Evolutionary conservation across 371 early-diverging fungal species (phyloP), one percentile per base, ranked within the genome.

Genomic region (Zychaea mexicana): DNA sequence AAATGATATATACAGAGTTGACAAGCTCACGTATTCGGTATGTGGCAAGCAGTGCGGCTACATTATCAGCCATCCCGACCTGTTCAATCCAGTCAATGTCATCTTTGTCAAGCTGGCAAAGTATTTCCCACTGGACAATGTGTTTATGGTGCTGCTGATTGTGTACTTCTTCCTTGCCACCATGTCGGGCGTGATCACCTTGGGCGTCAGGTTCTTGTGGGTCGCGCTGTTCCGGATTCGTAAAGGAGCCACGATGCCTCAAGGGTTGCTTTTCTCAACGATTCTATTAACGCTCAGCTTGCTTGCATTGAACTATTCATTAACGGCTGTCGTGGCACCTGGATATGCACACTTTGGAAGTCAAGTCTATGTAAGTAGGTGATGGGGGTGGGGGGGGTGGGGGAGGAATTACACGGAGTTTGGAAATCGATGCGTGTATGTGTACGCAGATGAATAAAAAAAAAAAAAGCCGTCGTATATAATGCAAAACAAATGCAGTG

Each of bases 41-140:
- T 90, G 90, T 64, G 90, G 90, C 17, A 81, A 80, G 31, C 72
- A 81, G 64, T 90, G 90, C 68, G 90, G 90, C 32, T 90, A 86
- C 64, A 80, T 87, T 22, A 80, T 86, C 38, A 77, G 74, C 15
- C 85, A 81, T 53, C 81, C 86, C 12, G 74, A 79, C 31, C 53
- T 87, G 10, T 83, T 85, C 49, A 90, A 90, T 69, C 90, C 90
- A 0, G 72, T 90, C 69, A 87, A 88, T 60, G 73, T 73, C 22
- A 77, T 87, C 26, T 85, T 88, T 69, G 71, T 87, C 39, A 72
- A 78, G 38, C 61, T 87, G 7, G 74, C 84, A 17, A 82, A 80
- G 42, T 82, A 72, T 42, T 89, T 88, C 62, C 88, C 87, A 9
- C 55, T 88, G 31, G 90, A 90, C 57, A 85, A 87, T 59, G 65